Evolutionary conservation across 1,284 basidiomycete genomes (phyloP).

Genomic region (Ganoderma resinaceum): DNA sequence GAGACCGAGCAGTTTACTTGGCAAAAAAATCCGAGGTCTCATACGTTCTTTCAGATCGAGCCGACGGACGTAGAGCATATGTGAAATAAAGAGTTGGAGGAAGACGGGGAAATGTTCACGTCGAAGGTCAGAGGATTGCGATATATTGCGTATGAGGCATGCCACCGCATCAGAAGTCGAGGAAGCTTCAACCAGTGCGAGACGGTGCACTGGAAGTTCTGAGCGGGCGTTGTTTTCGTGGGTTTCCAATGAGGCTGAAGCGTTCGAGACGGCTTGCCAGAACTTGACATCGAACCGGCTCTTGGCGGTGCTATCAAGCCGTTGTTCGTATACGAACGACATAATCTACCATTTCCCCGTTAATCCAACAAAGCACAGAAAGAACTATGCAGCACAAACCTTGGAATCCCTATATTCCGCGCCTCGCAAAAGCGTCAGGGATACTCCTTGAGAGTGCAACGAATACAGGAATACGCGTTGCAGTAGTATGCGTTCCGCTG

Average conservation of each 20-base stretch:
- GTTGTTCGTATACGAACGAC: conserved; percentile 53
- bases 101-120: conserved; percentile 15
- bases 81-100: conserved; percentile 44
- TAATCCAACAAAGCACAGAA: neutral
- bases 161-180: conserved; percentile 14
- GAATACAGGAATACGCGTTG: conserved; percentile 58
- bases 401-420: conserved; percentile 68
- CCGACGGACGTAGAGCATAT: conserved; percentile 49
- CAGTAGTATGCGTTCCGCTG: conserved; percentile 45
- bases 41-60: conserved; percentile 55
- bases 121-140: conserved; percentile 1
- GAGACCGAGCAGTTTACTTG: conserved; percentile 37
- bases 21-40: conserved; percentile 40
- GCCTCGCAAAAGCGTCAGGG: conserved; percentile 57
- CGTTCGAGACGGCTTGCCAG: conserved; percentile 30
- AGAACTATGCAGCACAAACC: conserved; percentile 42
- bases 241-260: conserved; percentile 22
- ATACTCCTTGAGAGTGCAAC: conserved; percentile 55
- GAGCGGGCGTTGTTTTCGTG: conserved; percentile 20
- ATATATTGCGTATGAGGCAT: neutral
- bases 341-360: conserved; percentile 45
- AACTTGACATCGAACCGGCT: conserved; percentile 25
- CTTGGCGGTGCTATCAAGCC: conserved; percentile 33
- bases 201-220: neutral
- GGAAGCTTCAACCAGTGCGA: conserved; percentile 13